These are phyloP conservation scores for Diophrys sp. DNA, from an alignment of 73 alveolate genomes.

Conservation along the genomic window DNA sequence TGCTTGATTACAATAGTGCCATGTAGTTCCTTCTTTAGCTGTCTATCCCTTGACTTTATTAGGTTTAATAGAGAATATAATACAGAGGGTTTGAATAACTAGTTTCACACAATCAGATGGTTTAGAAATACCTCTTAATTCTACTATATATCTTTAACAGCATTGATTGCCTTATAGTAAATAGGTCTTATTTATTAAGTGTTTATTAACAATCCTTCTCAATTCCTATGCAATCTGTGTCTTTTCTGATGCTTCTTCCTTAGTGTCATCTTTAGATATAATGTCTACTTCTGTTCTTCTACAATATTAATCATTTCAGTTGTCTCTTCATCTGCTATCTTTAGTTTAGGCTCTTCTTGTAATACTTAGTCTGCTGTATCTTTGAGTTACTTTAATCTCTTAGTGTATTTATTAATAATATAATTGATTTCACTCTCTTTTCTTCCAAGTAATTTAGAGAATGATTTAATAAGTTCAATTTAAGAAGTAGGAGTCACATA, in stretches of 20 bases:
- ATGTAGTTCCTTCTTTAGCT: slow-evolving; percentile 66
- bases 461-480: slow-evolving; percentile 93
- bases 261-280: slow-evolving; percentile 66
- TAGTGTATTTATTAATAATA: slow-evolving; percentile 65
- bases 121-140: slow-evolving; percentile 74
- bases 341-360: slow-evolving; percentile 84
- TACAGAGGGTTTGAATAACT: slow-evolving; percentile 64
- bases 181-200: slow-evolving; percentile 72
- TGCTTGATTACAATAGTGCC: slow-evolving; percentile 87
- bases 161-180: slow-evolving; percentile 71
- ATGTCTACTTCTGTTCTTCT: slow-evolving; percentile 69
- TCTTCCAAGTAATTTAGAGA: slow-evolving; percentile 80
- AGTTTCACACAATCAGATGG: slow-evolving; percentile 80
- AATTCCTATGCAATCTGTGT: slow-evolving; percentile 67
- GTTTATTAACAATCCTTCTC: slow-evolving; percentile 76
- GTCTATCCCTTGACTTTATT: slow-evolving; percentile 72
- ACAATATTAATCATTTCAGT: slow-evolving; percentile 63
- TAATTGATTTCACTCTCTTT: slow-evolving; percentile 74
- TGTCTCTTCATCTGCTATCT: slow-evolving; percentile 62
- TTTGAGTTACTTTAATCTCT: slow-evolving; percentile 87
- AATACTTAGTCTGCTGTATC: slow-evolving; percentile 77
- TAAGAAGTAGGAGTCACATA: slow-evolving; percentile 98
- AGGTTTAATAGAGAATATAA: slow-evolving; percentile 54
- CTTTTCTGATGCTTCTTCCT: slow-evolving; percentile 69
- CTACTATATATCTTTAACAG: slow-evolving; percentile 79